Base-by-base conservation (phyloP, 129 eudicot genomes). In the Escallonia rubra region DNA sequence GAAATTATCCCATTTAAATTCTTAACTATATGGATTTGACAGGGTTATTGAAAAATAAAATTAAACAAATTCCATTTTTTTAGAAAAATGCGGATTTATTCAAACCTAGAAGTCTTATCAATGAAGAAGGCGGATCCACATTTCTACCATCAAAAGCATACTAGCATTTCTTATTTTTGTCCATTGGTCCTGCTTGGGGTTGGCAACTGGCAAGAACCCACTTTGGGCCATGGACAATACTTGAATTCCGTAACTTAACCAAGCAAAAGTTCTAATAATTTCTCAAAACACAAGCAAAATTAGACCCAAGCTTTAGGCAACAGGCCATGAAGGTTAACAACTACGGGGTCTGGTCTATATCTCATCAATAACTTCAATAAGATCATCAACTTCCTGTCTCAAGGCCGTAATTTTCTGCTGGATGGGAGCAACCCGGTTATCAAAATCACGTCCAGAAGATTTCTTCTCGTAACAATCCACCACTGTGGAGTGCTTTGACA, bases 321-420 rank as follows among this genome's bases (percentile, higher is more conserved):
- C 60, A 38, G 10, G 16, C 5, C 50, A 63, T 63, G 6, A 63
- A 11, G 34, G 46, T 12, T 23, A 64, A 46, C 4, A 11, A 42
- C 51, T 44, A 11, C 3, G 63, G 10, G 44, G 61, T 73, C 34
- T 23, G 34, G 34, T 23, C 34, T 76, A 92, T 42, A 92, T 86
- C 78, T 84, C 90, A 69, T 89, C 96, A 45, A 93, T 72, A 41
- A 89, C 69, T 69, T 89, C 97, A 23, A 93, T 79, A 73, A 93
- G 96, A 67, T 89, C 90, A 56, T 89, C 95, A 59, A 93, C 86
- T 76, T 93, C 99, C 82, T 86, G 95, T 73, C 87, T 89, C 90
- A 86, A 82, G 44, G 72, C 71, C 13, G 85, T 57, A 52, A 93
- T 77, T 76, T 79, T 93, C 83, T 89, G 99, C 80, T 93, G 99